Conservation (phyloP, 345 rosid species). For the Geranium rotundifolium region DNA sequence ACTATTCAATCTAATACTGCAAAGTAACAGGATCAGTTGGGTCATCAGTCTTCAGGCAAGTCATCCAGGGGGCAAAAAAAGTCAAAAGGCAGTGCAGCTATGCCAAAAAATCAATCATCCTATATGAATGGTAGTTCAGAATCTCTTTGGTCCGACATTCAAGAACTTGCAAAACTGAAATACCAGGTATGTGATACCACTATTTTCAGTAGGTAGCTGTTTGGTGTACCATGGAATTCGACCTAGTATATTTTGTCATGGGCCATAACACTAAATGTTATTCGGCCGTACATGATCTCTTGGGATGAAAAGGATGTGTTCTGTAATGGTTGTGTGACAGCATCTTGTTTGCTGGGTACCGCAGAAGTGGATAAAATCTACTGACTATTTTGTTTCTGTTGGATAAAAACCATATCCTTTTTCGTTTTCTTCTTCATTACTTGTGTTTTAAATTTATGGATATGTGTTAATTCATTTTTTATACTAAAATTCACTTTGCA, state of each 20-base stretch:
- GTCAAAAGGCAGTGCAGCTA: conserved; percentile 54
- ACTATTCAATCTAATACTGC: not conserved
- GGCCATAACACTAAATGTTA: no score
- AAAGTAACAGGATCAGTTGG: conserved; percentile 47
- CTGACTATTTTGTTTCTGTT: not conserved
- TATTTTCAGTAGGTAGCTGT: not conserved
- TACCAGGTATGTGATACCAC: conserved; percentile 49
- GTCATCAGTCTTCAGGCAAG: conserved; percentile 49
- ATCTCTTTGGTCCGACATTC: conserved; percentile 75
- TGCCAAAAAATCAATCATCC: conserved; percentile 48
- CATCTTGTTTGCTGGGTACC: no score
- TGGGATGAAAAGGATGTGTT: no score
- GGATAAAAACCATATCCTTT: not conserved
- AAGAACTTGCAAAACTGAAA: conserved; percentile 70
- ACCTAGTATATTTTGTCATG: not conserved
- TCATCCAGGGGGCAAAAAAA: conserved; percentile 48
- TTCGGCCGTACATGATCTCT: no score
- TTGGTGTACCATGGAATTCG: not conserved
- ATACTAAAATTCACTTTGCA: conserved; percentile 13
- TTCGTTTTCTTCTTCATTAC: not conserved
- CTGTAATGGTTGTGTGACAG: no score
- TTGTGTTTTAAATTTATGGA: not conserved
- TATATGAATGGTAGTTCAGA: conserved; percentile 73
- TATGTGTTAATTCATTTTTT: conserved; percentile 6
- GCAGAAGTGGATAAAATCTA: no score